Base-by-base conservation (phyloP, 2,329 filamentous ascomycete genomes). In the Lasiodiplodia gonubiensis region DNA sequence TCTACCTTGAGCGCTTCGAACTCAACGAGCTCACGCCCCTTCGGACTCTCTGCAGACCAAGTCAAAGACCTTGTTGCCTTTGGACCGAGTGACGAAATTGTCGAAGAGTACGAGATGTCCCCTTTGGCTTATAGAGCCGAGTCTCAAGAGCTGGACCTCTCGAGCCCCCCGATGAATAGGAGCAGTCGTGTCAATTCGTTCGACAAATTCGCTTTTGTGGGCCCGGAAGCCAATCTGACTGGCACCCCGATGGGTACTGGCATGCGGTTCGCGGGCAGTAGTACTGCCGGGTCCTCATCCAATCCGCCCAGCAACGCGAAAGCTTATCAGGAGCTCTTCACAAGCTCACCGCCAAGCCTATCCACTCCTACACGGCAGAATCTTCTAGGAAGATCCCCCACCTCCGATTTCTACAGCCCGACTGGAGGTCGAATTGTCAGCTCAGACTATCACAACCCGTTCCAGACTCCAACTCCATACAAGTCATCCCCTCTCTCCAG, bases 221-320 rank as follows among this genome's bases (percentile, higher is more conserved):
- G 78, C 2, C 74, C 75, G 1, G 77, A 75, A 61, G 75, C 70
- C 5, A 80, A 80, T 49, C 61, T 80, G 4, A 80, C 78, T 46
- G 77, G 76, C 4, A 79, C 76, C 4, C 76, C 76, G 27, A 71
- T 68, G 61, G 78, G 76, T 11, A 79, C 74, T 21, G 74, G 75
- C 4, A 77, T 77, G 72, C 72, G 75, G 10, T 74, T 79, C 57
- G 75, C 74, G 35, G 78, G 77, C 16, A 81, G 79, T 67, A 81
- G 78, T 25, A 51, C 30, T 2, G 46, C 51, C 21, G 59, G 59
- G 4, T 11, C 27, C 21, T 60, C 55, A 8, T 60, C 46, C 18
- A 63, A 18, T 11, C 59, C 57, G 16, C 5, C 57, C 16, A 49
- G 14, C 27, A 61, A 61, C 39, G 12, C 21, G 4, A n/a, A 18